Evolutionary conservation across 2,329 filamentous ascomycete species (phyloP).

Genomic region (Emericellopsis cladophorae): DNA sequence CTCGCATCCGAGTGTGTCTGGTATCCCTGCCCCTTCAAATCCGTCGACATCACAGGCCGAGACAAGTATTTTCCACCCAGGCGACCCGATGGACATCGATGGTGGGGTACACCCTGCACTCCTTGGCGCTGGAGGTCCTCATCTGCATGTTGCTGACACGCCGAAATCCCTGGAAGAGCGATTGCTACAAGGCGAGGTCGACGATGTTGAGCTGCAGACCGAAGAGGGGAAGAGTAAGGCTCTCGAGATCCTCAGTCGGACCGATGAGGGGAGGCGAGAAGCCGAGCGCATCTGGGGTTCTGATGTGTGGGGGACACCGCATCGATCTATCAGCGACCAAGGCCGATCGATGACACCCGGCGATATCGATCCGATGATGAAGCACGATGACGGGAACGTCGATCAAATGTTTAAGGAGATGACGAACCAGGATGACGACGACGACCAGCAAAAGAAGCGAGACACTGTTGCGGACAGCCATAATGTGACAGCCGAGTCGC

Average conservation of each 20-base stretch:
- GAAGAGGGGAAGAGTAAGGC: slow-evolving; percentile 35
- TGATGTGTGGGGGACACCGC: slow-evolving; percentile 28
- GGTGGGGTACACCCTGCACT: slow-evolving; percentile 27
- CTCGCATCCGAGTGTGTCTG: background rate
- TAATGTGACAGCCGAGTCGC: slow-evolving; percentile 25
- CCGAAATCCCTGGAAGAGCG: slow-evolving; percentile 35
- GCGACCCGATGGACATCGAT: slow-evolving; percentile 27
- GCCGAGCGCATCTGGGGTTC: slow-evolving; percentile 38
- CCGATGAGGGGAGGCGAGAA: slow-evolving; percentile 33
- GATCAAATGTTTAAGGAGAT: slow-evolving; percentile 45
- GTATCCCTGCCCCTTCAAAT: slow-evolving; percentile 10
- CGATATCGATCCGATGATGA: slow-evolving; percentile 16
- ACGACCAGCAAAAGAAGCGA: slow-evolving; percentile 23
- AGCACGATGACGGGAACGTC: slow-evolving; percentile 31
- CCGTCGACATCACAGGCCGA: too few species aligned
- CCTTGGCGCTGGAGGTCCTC: slow-evolving; percentile 27
- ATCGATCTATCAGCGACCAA: slow-evolving; percentile 14
- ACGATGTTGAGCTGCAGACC: slow-evolving; percentile 29
- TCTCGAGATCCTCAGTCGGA: slow-evolving; percentile 38
- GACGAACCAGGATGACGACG: slow-evolving; percentile 39
- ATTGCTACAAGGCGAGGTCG: slow-evolving; percentile 32
- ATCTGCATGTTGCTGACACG: slow-evolving; percentile 25
- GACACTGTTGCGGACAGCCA: slow-evolving; percentile 12
- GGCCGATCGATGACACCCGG: slow-evolving; percentile 13
- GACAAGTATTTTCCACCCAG: slow-evolving; percentile 9